Base-by-base conservation (phyloP, 1,284 basidiomycete species). In the Veloporphyrellus conicus region DNA sequence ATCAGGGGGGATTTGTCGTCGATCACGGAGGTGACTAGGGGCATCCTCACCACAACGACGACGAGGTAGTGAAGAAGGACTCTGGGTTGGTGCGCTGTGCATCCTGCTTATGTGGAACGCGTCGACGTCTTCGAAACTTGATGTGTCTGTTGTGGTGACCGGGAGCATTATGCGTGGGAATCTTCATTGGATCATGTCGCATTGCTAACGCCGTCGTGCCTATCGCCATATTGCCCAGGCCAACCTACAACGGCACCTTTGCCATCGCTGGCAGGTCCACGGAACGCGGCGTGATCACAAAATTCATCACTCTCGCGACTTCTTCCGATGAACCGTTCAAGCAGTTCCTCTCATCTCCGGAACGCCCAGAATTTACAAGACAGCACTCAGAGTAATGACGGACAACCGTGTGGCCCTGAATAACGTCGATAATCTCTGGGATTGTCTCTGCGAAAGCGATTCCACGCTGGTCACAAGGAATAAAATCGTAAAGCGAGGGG, bases 291-390 rank as follows among this genome's bases (percentile, higher is more conserved):
- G 59, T 64, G 16, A 80, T 89, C 58, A 61, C 69, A 12, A 58
- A 71, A n/a, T 90, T 88, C 65, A 61, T 88, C 53, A 61, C 68
- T 20, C 58, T 57, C 9, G 49, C 59, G 5, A 5, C 36, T 79
- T 82, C 63, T 54, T 80, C 40, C 56, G 56, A 54, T 23, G 41
- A 35, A 28, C 57, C 59, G n/a, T 52, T 59, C 28, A 60, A 61
- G 43, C 53, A 66, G 15, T 73, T 75, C 25, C 71, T 90, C 45
- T 88, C 62, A 81, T 90, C 43, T 90, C 87, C 15, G 87, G 87
- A 25, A 75, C 84, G 1, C 87, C 88, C 15, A 88, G 87, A 1
- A 87, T 85, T 6, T 88, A 88, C 23, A 90, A 90, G 69, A 90
- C 88, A 2, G 88, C 87, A 0, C 71, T 90, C 36, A 75, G 72